A percentile compares a stretch with the other conserved stretches of the same genome.
These are phyloP conservation scores for Populus davidiana DNA, from an alignment of 345 rosid species.

Conservation along the genomic window DNA sequence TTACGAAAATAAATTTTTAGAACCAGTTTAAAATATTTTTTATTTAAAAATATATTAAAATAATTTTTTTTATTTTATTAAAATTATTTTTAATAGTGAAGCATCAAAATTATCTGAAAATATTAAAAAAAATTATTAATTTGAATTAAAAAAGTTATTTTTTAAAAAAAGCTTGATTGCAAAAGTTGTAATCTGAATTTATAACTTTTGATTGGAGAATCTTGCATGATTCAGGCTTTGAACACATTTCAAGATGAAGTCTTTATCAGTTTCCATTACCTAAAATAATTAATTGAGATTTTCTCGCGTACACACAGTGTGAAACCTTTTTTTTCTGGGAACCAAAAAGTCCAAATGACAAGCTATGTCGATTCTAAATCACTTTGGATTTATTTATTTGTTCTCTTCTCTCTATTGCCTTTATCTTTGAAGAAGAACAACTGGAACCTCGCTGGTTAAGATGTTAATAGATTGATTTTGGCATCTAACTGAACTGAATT, in stretches of 20 bases:
- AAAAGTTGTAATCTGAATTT: background rate
- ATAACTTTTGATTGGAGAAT: background rate
- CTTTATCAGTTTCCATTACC: background rate
- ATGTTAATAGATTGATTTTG: background rate
- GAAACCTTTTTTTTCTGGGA: background rate
- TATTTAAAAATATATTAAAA: no score
- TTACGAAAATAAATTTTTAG: background rate
- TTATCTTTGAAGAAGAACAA: background rate
- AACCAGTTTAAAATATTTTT: no score
- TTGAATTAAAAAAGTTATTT: no score
- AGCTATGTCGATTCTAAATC: background rate
- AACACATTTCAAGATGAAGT: background rate
- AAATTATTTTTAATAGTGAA: no score
- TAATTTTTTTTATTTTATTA: no score
- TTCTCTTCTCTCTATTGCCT: background rate
- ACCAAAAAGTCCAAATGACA: background rate
- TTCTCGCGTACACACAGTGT: background rate
- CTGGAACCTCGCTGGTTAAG: background rate
- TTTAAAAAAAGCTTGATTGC: no score
- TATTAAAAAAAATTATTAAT: no score
- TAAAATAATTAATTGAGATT: background rate
- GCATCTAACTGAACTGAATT: background rate
- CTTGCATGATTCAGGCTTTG: background rate
- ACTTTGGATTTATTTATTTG: background rate
- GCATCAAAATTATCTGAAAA: no score